Conservation (phyloP, 257 asterid genomes). For the Solanum rostratum region DNA sequence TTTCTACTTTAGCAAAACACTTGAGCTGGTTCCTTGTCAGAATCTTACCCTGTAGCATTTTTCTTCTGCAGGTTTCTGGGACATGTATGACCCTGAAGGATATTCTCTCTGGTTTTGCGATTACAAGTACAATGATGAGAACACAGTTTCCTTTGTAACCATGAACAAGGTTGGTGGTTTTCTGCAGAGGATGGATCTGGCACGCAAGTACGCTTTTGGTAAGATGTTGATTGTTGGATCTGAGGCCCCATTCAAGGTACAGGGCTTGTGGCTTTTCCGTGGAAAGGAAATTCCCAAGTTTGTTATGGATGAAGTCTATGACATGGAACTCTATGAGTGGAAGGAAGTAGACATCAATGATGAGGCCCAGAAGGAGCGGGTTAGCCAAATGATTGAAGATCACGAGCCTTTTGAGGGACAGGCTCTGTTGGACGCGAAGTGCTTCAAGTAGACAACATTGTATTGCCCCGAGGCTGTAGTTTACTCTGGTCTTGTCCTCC, state of each 20-base stretch:
- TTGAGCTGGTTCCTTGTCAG: not conserved
- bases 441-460: conserved; percentile 54
- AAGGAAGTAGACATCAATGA: conserved; percentile 67
- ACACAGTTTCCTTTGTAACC: conserved; percentile 77
- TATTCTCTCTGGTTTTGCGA: conserved; percentile 97
- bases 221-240: conserved; percentile 89
- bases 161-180: conserved; percentile 91
- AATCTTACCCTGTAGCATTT: not conserved
- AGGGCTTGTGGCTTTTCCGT: conserved; percentile 92
- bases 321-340: conserved; percentile 92
- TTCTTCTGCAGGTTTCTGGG: conserved; percentile 76
- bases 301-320: conserved; percentile 72
- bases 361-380: conserved; percentile 86
- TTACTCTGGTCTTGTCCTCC: not conserved
- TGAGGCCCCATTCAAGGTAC: conserved; percentile 69
- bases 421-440: conserved; percentile 76
- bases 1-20: not conserved
- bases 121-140: conserved; percentile 89
- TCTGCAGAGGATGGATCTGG: conserved; percentile 89
- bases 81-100: conserved; percentile 95
- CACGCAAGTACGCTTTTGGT: conserved; percentile 89
- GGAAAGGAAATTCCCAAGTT: conserved; percentile 77
- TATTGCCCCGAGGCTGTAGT: not conserved
- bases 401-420: conserved; percentile 88
- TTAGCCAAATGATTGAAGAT: conserved; percentile 85